Evolutionary conservation across 148 eudicot species (phyloP).

Genomic region (Silene conica): DNA sequence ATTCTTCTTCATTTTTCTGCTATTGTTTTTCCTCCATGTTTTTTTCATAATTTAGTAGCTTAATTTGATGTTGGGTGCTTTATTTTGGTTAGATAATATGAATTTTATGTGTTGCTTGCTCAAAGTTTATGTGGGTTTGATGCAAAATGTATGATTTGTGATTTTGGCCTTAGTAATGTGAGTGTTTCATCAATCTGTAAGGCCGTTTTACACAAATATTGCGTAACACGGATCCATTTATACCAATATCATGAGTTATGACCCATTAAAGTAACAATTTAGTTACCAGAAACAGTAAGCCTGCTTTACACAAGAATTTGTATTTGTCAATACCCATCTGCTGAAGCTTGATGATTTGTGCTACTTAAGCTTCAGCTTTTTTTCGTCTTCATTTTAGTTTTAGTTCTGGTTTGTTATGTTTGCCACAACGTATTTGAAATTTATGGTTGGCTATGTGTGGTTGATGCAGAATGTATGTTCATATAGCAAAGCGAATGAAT

Average conservation of each 20-base stretch:
- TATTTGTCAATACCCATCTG: not conserved
- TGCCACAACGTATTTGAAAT: not conserved
- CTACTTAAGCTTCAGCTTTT: too few species aligned
- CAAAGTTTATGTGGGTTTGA: slow-evolving; percentile 14
- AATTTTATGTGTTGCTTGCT: slow-evolving; percentile 10
- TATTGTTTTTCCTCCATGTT: not conserved
- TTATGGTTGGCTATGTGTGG: not conserved
- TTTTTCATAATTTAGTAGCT: not conserved
- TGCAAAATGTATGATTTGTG: slow-evolving; percentile 12
- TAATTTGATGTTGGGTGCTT: slow-evolving; percentile 13
- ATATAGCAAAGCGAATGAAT: too few species aligned
- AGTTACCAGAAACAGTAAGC: not conserved
- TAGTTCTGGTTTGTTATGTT: not conserved
- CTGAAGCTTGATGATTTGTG: too few species aligned
- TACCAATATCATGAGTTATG: too few species aligned
- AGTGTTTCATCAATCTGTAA: too few species aligned
- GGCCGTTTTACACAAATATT: not conserved
- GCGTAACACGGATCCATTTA: too few species aligned
- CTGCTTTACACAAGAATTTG: too few species aligned
- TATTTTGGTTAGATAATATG: slow-evolving; percentile 5
- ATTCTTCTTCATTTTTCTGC: not conserved
- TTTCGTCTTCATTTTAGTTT: not conserved
- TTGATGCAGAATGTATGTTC: not conserved
- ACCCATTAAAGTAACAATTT: too few species aligned
- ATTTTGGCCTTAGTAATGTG: not conserved